Evolutionary conservation across 2,329 filamentous ascomycete species (phyloP), one percentile per base, ranked within the genome.

Genomic region (Alternaria conjuncta): DNA sequence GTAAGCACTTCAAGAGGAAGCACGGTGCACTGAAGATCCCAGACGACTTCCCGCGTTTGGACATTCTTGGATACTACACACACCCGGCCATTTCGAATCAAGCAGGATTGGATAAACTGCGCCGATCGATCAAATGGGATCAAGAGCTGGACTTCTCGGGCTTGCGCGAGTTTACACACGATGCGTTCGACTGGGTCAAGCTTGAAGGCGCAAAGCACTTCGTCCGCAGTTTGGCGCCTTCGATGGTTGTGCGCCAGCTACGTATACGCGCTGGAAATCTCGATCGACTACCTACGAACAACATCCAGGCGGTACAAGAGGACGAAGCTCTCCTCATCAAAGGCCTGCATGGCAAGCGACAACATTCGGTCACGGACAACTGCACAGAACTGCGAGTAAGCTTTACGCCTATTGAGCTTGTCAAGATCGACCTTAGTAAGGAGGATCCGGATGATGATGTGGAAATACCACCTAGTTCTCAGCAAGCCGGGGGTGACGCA

Each of bases 131-230:
- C 44, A 80, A 82, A 10, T 93, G 90, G 88, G 86, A 89, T 60
- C 82, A 83, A 46, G 82, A 86, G 1, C 83, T 96, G 18, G 88
- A 96, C 69, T 84, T 92, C 12, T 72, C 82, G 5, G 88, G 87
- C 0, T 80, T 99, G 36, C 87, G 95, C 36, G 85, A 86, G 13
- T 97, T 97, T 76, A 87, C 90, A 0, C 86, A 86, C 1, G 90
- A 96, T 66, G 90, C 90, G 0, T 96, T 99, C 69, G 93, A 94
- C 63, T 99, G 96, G 96, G 88, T 86, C 5, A 91, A 89, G 71
- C 87, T 89, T 26, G 86, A 86, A 55, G 95, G 94, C 0, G 94
- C 94, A 15, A 87, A 91, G 73, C 97, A 97, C 74, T 92, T 97
- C 64, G 89, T 97, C 26, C 88, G 90, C 13, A 90, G 92, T 26